Conservation (phyloP, 305 asterid genomes). For the Fraxinus sp. region DNA sequence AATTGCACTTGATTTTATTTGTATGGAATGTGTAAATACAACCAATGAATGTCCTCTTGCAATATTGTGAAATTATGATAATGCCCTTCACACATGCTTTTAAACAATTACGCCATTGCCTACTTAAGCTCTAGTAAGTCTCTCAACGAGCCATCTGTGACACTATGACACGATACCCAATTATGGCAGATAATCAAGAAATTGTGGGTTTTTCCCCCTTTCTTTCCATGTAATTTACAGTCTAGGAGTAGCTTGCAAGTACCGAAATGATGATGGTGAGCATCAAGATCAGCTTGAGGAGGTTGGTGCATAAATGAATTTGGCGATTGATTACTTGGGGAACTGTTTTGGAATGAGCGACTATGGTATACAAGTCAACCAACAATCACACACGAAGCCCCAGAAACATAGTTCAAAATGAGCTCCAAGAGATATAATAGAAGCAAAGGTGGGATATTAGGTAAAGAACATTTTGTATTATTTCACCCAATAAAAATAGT, state of each 20-base stretch:
- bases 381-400: background rate
- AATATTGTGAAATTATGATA: background rate
- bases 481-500: background rate
- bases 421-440: background rate
- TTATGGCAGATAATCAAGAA: background rate
- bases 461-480: background rate
- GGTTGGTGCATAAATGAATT: background rate
- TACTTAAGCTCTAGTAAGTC: background rate
- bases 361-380: background rate
- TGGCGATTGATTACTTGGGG: background rate
- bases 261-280: background rate
- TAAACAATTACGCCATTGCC: background rate
- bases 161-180: background rate
- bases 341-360: background rate
- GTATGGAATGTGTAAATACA: background rate
- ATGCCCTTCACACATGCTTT: background rate
- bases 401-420: background rate
- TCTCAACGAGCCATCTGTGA: background rate
- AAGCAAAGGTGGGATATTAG: background rate
- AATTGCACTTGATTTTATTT: background rate
- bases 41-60: background rate
- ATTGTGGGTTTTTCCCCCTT: background rate
- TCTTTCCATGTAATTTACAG: background rate
- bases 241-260: background rate
- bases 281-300: background rate